These are phyloP conservation scores for Saxophila tyrrhenica DNA, from an alignment of 495 filamentous ascomycete species.

Conservation along the genomic window DNA sequence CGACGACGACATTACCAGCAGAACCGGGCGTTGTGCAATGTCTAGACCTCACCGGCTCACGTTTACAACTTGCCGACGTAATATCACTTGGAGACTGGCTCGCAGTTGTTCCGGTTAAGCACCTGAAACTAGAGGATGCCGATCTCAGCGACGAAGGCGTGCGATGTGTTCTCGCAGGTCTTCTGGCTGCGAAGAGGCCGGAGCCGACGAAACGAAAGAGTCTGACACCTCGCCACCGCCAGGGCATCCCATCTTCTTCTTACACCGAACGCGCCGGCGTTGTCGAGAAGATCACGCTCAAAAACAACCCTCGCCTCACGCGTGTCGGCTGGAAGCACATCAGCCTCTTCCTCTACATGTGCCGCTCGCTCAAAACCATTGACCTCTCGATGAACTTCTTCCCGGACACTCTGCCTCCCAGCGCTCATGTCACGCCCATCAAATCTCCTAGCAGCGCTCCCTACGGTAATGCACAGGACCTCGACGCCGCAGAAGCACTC, in stretches of 20 bases:
- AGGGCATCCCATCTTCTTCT: slow-evolving; percentile 33
- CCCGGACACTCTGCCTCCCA: slow-evolving; percentile 37
- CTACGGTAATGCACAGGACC: slow-evolving; percentile 7
- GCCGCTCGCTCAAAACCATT: slow-evolving; percentile 69
- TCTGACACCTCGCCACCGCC: slow-evolving; percentile 7
- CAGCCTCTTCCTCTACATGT: slow-evolving; percentile 79
- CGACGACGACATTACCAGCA: slow-evolving; percentile 24
- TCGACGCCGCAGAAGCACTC: slow-evolving; percentile 49
- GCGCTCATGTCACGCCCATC: slow-evolving; percentile 11
- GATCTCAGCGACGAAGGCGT: slow-evolving; percentile 76
- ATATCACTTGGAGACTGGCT: slow-evolving; percentile 85
- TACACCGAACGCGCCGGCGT: slow-evolving; percentile 49
- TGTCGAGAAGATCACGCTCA: slow-evolving; percentile 79
- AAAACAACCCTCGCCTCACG: slow-evolving; percentile 75
- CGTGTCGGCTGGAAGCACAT: slow-evolving; percentile 86
- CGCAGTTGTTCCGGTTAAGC: slow-evolving; percentile 80
- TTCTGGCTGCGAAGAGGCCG: slow-evolving; percentile 67
- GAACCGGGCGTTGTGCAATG: slow-evolving; percentile 62
- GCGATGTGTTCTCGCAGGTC: slow-evolving; percentile 71
- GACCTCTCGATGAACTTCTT: slow-evolving; percentile 83
- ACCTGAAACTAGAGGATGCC: slow-evolving; percentile 75
- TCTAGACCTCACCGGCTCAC: slow-evolving; percentile 74
- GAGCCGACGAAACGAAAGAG: slow-evolving; percentile 24
- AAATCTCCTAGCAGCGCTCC: slow-evolving; percentile 1
- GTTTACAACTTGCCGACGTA: slow-evolving; percentile 69